Evolutionary conservation across 1,139 yeast genomes (phyloP).

Genomic region (Suzukiozyma palmioleophila): DNA sequence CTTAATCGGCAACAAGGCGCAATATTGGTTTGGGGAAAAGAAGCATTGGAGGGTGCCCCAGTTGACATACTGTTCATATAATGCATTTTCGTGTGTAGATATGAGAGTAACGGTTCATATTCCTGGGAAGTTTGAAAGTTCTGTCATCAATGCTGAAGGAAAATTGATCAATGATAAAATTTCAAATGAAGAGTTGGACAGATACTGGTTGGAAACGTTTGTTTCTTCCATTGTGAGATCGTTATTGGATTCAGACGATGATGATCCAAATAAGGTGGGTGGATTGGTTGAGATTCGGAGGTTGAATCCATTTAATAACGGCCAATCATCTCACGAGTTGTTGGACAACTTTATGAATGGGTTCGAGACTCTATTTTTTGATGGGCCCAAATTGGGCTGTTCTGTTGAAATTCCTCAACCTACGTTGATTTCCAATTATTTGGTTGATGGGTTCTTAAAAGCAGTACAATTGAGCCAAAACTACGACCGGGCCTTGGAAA

Average conservation of each 20-base stretch:
- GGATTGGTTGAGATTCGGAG: slow-evolving; percentile 49
- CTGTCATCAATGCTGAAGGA: slow-evolving; percentile 46
- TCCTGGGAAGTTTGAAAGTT: slow-evolving; percentile 52
- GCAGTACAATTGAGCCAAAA: slow-evolving; percentile 63
- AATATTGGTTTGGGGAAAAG: slow-evolving; percentile 60
- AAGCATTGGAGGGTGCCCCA: slow-evolving; percentile 74
- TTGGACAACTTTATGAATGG: slow-evolving; percentile 55
- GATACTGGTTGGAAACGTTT: slow-evolving; percentile 65
- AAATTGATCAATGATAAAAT: slow-evolving; percentile 37
- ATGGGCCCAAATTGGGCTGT: slow-evolving; percentile 65
- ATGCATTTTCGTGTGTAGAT: slow-evolving; percentile 64
- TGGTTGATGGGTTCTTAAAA: slow-evolving; percentile 70
- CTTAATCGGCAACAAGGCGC: slow-evolving; percentile 52
- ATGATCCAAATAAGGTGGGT: slow-evolving; percentile 47
- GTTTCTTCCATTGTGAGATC: slow-evolving; percentile 64
- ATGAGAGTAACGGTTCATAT: slow-evolving; percentile 68
- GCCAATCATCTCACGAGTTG: slow-evolving; percentile 33
- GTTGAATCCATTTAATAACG: slow-evolving; percentile 54
- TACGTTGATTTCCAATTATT: slow-evolving; percentile 61
- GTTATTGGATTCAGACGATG: slow-evolving; percentile 65
- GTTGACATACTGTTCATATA: slow-evolving; percentile 45
- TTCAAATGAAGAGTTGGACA: slow-evolving; percentile 32
- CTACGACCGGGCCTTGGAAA: slow-evolving; percentile 55
- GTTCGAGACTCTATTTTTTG: slow-evolving; percentile 60
- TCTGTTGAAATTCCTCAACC: slow-evolving; percentile 68